Evolutionary conservation across 305 asterid genomes (phyloP).

Genomic region (Fraxinus xanthoxyloides): DNA sequence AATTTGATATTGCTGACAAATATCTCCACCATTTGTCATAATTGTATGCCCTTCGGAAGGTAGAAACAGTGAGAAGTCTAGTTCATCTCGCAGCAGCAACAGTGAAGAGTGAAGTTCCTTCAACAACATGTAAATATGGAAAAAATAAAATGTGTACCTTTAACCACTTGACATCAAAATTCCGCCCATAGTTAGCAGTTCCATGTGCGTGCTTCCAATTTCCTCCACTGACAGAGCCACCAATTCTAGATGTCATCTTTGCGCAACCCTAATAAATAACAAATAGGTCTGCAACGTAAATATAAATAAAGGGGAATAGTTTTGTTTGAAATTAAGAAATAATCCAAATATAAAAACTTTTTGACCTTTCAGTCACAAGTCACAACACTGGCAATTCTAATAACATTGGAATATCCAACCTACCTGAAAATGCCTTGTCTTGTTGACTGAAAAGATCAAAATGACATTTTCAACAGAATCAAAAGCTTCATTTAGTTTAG

Average conservation of each 20-base stretch:
- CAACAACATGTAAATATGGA: neutral
- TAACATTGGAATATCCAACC: conserved; percentile 19
- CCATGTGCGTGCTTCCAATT: conserved; percentile 97
- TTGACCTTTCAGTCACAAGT: conserved; percentile 16
- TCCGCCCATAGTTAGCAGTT: conserved; percentile 90
- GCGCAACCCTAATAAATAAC: conserved; percentile 71
- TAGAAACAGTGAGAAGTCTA: conserved; percentile 6
- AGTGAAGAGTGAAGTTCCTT: conserved; percentile 12
- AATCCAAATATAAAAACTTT: conserved; percentile 8
- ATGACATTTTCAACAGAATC: conserved; percentile 90
- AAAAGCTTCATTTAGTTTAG: conserved; percentile 94
- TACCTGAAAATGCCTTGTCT: conserved; percentile 95
- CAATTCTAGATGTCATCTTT: conserved; percentile 81
- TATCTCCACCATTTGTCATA: neutral
- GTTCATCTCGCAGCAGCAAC: conserved; percentile 9
- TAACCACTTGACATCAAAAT: conserved; percentile 85
- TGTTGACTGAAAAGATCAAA: conserved; percentile 82
- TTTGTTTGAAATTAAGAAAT: neutral
- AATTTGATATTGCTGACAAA: neutral
- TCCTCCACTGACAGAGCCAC: conserved; percentile 81
- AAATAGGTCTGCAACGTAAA: conserved; percentile 21
- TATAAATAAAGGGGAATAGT: neutral
- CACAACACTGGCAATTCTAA: conserved; percentile 10
- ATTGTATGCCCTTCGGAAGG: neutral
- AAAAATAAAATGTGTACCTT: conserved; percentile 49